A percentile compares a stretch with the other conserved stretches of the same genome.
Evolutionary conservation across 2,329 filamentous ascomycete species (phyloP).

Genomic region (Ramichloridium luteum): DNA sequence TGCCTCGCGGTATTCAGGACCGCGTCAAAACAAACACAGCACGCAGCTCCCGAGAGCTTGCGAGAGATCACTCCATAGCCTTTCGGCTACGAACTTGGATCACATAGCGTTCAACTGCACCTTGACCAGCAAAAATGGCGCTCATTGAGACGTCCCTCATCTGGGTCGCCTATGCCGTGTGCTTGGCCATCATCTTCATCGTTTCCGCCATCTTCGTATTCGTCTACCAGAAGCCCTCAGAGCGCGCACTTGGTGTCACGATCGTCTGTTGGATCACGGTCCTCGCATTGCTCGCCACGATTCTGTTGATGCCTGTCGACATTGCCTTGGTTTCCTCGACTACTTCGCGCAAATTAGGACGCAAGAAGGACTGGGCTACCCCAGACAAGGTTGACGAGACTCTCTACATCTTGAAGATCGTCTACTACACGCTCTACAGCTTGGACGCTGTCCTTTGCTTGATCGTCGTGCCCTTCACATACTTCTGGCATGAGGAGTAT

Average conservation of each 20-base stretch:
- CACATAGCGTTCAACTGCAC: constrained; percentile 3
- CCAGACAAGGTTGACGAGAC: constrained; percentile 68
- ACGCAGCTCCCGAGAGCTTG: no score
- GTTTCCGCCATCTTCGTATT: constrained; percentile 78
- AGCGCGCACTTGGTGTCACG: constrained; percentile 72
- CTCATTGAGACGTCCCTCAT: constrained; percentile 81
- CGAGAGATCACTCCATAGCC: no score
- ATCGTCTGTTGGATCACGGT: constrained; percentile 77
- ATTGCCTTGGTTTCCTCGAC: constrained; percentile 91
- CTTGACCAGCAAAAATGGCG: constrained; percentile 36
- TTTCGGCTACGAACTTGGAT: no score
- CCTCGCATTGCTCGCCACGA: constrained; percentile 77
- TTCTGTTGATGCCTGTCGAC: constrained; percentile 86
- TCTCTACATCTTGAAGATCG: constrained; percentile 65
- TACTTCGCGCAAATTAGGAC: constrained; percentile 58
- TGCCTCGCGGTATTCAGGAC: no score
- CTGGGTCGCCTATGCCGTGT: constrained; percentile 85
- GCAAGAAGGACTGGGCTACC: constrained; percentile 91
- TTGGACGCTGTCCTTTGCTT: constrained; percentile 83
- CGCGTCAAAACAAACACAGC: no score
- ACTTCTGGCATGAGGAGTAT: constrained; percentile 97
- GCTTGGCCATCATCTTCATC: constrained; percentile 61
- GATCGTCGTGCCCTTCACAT: constrained; percentile 82
- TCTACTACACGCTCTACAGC: constrained; percentile 89
- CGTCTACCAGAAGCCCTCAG: constrained; percentile 78